Conservation (phyloP, 208 protist species). For the Leishmania gerbilli region DNA sequence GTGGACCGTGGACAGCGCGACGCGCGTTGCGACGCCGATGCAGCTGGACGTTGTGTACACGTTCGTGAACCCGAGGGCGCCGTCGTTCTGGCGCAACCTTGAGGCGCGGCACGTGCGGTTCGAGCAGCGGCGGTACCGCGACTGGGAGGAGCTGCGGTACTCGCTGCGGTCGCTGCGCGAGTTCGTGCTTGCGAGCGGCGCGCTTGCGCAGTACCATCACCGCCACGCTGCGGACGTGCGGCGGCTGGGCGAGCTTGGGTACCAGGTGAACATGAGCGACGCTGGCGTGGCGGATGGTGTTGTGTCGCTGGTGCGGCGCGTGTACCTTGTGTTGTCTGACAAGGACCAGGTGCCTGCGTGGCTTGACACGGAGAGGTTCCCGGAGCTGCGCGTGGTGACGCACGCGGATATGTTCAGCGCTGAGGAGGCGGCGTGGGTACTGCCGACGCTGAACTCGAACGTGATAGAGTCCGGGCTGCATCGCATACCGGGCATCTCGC, state of each 20-base stretch:
- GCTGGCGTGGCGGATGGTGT: conserved; percentile 15
- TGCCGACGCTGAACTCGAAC: conserved; percentile 48
- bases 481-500: conserved; percentile 43
- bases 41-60: conserved; percentile 60
- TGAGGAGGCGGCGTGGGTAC: conserved; percentile 24
- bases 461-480: conserved; percentile 45
- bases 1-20: conserved; percentile 38
- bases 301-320: conserved; percentile 29
- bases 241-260: conserved; percentile 27
- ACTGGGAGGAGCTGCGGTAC: conserved; percentile 70
- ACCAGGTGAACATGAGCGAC: conserved; percentile 25
- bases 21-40: conserved; percentile 35
- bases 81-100: conserved; percentile 36
- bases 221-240: conserved; percentile 25
- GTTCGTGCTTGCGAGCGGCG: conserved; percentile 28
- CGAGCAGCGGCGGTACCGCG: conserved; percentile 32
- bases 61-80: conserved; percentile 48
- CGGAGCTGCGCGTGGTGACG: conserved; percentile 39
- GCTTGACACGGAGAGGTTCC: conserved; percentile 37
- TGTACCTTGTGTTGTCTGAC: conserved; percentile 44
- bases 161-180: conserved; percentile 43
- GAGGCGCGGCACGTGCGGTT: conserved; percentile 25
- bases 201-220: conserved; percentile 29
- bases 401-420: conserved; percentile 41
- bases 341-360: conserved; percentile 44